These are phyloP conservation scores for Mortierella sp. DNA, from an alignment of 371 early-diverging fungal genomes.

Conservation along the genomic window DNA sequence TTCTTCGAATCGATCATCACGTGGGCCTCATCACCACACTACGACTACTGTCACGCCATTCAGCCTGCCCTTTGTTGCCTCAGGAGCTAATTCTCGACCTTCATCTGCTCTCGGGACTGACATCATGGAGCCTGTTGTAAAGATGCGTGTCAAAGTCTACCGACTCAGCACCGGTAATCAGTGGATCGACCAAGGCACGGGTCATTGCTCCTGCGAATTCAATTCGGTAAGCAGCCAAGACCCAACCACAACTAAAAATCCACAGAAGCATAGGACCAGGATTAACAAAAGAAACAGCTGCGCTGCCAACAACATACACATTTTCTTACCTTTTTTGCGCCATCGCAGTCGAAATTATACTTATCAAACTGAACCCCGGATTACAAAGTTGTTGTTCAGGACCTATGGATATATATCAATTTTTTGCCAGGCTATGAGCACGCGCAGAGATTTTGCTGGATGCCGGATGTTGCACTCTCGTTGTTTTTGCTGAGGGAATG, in stretches of 20 bases:
- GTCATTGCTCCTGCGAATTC: conserved; percentile 72
- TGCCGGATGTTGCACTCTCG: neutral
- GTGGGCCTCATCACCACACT: too few species aligned
- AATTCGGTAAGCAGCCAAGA: conserved; percentile 56
- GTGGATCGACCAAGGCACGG: conserved; percentile 90
- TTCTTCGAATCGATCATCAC: too few species aligned
- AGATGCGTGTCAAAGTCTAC: conserved; percentile 85
- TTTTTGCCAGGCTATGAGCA: too few species aligned
- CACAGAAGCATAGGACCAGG: neutral
- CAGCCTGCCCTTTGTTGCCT: too few species aligned
- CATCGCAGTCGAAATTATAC: too few species aligned
- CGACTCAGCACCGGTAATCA: conserved; percentile 70
- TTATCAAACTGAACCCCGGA: too few species aligned
- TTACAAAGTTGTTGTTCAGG: too few species aligned
- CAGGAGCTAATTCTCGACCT: neutral
- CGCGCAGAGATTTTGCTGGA: too few species aligned
- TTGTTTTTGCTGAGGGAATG: too few species aligned
- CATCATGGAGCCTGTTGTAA: conserved; percentile 43
- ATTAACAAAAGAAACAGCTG: neutral
- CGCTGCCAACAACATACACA: neutral
- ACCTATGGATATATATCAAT: too few species aligned
- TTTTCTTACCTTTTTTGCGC: too few species aligned
- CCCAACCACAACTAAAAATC: neutral
- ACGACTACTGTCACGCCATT: too few species aligned
- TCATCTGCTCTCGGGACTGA: neutral